Evolutionary conservation across 1,139 yeast species (phyloP), one percentile per base, ranked within the genome.

Genomic region (Protomyces macrosporus): DNA sequence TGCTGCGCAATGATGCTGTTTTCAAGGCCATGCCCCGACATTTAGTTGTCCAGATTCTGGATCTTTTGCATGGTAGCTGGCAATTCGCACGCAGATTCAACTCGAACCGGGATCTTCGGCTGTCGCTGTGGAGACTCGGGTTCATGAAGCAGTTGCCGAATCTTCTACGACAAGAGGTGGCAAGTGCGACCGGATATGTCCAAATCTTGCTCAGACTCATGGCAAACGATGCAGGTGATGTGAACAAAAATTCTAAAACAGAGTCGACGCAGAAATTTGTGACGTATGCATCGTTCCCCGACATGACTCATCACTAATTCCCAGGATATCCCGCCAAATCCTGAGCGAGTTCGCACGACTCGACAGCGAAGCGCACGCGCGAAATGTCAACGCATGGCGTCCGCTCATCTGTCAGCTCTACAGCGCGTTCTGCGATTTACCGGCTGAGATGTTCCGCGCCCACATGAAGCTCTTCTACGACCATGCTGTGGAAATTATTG

Each of bases 61-160:
- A 78, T 1, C 76, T 88, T 54, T 77, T 93, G 67, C 81, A 83
- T 68, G 78, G 78, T 58, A 88, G 97, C 67, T 91, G 89, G 76
- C 78, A 81, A 65, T 93, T 95, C 76, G 89, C 98, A 4, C 84
- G 87, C 70, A 83, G 81, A 66, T 95, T 95, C 79, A 95, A 95
- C 74, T 93, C 86, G 68, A 90, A 95, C 75, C 87, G 88, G 73
- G 93, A 90, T 65, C 79, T 93, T 69, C 80, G 99, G 69, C 87
- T 88, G 30, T 79, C 95, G 68, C 79, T 95, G 58, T 91, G 95
- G 86, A 88, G 90, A 72, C 42, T 56, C 7, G 97, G 97, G 1
- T 86, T 90, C 45, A 93, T 91, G 76, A 96, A 90, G 71, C 87
- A 93, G 72, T 80, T 91, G 67, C 98, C 99, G 32, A 95, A 93